Percentiles rank a stretch among this genome's conserved stretches.
Conservation (phyloP, 768 basidiomycete genomes). For the Kondoa malvinella region DNA sequence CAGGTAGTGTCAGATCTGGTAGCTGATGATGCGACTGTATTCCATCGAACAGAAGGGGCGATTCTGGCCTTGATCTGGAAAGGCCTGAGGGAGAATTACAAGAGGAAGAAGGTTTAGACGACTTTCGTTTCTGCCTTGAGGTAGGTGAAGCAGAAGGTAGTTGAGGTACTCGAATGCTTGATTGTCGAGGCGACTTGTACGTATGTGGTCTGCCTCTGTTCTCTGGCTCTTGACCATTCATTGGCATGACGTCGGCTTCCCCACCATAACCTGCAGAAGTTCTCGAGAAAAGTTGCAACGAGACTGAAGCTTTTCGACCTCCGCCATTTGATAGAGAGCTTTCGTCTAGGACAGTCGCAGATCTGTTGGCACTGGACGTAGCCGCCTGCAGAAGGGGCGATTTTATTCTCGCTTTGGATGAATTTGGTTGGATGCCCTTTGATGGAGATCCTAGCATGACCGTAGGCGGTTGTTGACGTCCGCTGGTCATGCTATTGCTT, state of each 20-base stretch:
- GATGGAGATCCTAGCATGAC: too few species aligned
- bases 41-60: background rate
- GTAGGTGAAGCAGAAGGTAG: background rate
- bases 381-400: background rate
- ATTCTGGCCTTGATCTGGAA: background rate
- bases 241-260: background rate
- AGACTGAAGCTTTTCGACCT: background rate
- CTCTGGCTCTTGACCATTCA: background rate
- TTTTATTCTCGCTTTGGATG: too few species aligned
- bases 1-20: background rate
- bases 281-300: background rate
- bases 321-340: background rate
- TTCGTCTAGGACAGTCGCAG: background rate
- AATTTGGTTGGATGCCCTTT: too few species aligned
- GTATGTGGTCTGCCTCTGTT: background rate
- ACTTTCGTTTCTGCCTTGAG: background rate
- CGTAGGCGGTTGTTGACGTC: too few species aligned
- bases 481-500: too few species aligned
- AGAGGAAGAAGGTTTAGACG: background rate
- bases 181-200: background rate
- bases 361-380: background rate
- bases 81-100: background rate
- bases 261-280: background rate
- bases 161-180: background rate
- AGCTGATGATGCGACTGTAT: background rate